These are phyloP conservation scores for Climacium dendroides DNA, from an alignment of 225 moss, liverwort and hornwort species.

Conservation along the genomic window DNA sequence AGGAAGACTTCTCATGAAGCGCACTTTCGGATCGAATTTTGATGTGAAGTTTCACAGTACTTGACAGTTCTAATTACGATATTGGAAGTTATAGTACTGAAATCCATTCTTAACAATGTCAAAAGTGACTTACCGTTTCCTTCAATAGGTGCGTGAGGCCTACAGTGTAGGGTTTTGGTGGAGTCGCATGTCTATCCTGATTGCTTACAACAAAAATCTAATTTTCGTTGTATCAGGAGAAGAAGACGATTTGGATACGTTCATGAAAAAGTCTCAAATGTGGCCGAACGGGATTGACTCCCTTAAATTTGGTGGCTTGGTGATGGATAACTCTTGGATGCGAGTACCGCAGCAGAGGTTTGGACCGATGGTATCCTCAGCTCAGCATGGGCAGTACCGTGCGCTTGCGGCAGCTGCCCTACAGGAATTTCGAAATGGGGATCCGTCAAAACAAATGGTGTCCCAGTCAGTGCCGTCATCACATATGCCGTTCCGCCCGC, in stretches of 20 bases:
- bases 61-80: neutral
- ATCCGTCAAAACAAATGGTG: slow-evolving; percentile 65
- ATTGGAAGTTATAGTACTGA: neutral
- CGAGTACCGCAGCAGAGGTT: slow-evolving; percentile 49
- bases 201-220: neutral
- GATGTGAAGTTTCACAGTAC: neutral
- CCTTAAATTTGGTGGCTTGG: slow-evolving; percentile 28
- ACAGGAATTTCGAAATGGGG: slow-evolving; percentile 65
- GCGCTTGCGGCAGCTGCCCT: slow-evolving; percentile 91
- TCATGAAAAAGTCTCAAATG: slow-evolving; percentile 60
- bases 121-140: neutral
- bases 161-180: neutral
- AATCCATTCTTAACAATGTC: neutral
- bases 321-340: slow-evolving; percentile 60
- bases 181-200: neutral
- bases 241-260: slow-evolving; percentile 64
- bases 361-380: slow-evolving; percentile 27
- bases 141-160: neutral
- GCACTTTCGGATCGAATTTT: neutral
- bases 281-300: slow-evolving; percentile 43
- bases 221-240: slow-evolving; percentile 44
- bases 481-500: slow-evolving; percentile 53
- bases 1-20: neutral
- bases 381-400: slow-evolving; percentile 54
- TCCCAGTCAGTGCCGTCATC: slow-evolving; percentile 45